Evolutionary conservation across 495 filamentous ascomycete genomes (phyloP).

Genomic region (Delitschia confertaspora): DNA sequence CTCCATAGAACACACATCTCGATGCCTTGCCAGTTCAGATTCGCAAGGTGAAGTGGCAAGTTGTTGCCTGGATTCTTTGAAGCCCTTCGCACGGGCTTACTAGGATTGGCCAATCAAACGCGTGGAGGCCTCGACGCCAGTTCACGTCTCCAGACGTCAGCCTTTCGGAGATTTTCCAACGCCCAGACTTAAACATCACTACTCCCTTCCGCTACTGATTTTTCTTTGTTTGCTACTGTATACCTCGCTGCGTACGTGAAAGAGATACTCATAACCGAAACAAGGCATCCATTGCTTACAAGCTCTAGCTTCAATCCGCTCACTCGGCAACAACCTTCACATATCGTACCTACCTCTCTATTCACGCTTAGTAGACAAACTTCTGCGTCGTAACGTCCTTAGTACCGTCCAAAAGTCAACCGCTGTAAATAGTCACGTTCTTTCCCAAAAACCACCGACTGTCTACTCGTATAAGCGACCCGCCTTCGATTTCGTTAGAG

Average conservation of each 20-base stretch:
- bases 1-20: too few species aligned
- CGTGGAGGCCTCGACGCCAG: background rate
- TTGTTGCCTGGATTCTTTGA: background rate
- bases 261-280: too few species aligned
- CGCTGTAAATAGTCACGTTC: too few species aligned
- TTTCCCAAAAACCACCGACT: too few species aligned
- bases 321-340: constrained; percentile 9
- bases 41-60: background rate
- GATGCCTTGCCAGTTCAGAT: too few species aligned
- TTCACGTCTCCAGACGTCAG: background rate
- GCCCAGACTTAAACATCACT: background rate
- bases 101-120: constrained; percentile 4
- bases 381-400: constrained; percentile 6
- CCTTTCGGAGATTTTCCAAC: background rate
- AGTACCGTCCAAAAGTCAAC: background rate
- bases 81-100: background rate
- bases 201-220: background rate
- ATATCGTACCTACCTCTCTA: constrained; percentile 1
- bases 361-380: constrained; percentile 13
- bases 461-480: too few species aligned
- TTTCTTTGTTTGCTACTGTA: background rate
- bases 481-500: background rate
- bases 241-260: too few species aligned
- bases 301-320: constrained; percentile 7
- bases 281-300: too few species aligned